Percentiles rank a stretch among this genome's conserved stretches.
Conservation (phyloP, 768 basidiomycete genomes). For the Amanita exitialis region DNA sequence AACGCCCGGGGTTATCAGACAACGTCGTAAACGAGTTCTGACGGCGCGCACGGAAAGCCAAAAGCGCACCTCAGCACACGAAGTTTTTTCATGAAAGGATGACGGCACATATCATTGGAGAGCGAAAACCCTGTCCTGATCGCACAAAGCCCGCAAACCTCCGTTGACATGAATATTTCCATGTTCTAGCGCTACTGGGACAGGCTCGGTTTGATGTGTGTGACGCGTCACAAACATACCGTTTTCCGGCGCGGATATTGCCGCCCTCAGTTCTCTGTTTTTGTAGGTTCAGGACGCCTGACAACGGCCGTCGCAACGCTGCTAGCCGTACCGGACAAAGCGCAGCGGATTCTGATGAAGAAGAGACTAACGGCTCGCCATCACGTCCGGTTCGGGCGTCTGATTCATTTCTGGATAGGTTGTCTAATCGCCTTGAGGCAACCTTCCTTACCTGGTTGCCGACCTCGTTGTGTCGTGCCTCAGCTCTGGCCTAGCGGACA, state of each 20-base stretch:
- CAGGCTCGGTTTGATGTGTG: no score
- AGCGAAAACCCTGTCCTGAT: background rate
- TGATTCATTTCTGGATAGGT: constrained; percentile 6
- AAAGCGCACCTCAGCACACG: background rate
- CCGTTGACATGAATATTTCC: background rate
- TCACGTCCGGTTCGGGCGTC: constrained; percentile 3
- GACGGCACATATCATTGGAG: background rate
- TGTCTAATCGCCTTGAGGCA: constrained; percentile 23
- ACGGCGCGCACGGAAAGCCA: no score
- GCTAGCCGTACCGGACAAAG: background rate
- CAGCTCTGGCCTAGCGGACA: constrained; percentile 33
- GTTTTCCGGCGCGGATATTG: background rate
- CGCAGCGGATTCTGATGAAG: background rate
- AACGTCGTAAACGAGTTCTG: no score
- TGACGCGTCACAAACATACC: background rate
- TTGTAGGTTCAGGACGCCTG: background rate
- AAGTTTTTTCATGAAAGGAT: background rate
- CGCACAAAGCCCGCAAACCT: background rate
- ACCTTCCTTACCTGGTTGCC: constrained; percentile 47
- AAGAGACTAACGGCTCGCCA: background rate
- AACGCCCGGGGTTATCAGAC: no score
- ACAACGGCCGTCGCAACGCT: background rate
- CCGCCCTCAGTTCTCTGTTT: background rate
- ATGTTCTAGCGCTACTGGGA: background rate
- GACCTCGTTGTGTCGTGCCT: constrained; percentile 42